These are phyloP conservation scores for Xylaria arbuscula DNA, from an alignment of 2,329 filamentous ascomycete species.

Conservation along the genomic window DNA sequence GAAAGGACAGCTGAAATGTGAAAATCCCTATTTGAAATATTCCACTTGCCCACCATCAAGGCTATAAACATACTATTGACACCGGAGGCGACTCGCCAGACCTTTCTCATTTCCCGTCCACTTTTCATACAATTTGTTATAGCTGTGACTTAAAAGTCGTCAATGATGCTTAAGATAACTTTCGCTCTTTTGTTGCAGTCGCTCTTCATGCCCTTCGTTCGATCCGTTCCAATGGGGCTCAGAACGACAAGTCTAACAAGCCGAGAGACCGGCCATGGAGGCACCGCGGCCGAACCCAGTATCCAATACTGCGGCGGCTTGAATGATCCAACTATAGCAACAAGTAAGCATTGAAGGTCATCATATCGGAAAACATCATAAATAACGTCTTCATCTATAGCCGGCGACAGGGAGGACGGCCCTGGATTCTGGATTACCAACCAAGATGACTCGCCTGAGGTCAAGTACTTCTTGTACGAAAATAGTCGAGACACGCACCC, in stretches of 20 bases:
- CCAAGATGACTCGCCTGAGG: slow-evolving; percentile 38
- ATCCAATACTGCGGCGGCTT: slow-evolving; percentile 31
- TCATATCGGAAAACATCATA: background rate
- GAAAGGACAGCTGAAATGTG: background rate
- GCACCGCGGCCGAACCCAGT: background rate
- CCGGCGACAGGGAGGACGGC: slow-evolving; percentile 39
- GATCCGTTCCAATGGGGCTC: slow-evolving; percentile 5
- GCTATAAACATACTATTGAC: background rate
- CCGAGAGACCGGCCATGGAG: background rate
- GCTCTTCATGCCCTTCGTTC: background rate
- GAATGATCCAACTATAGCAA: slow-evolving; percentile 26
- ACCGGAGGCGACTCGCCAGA: background rate
- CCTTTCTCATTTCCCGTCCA: background rate
- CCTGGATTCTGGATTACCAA: slow-evolving; percentile 45
- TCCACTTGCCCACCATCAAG: background rate
- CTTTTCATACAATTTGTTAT: background rate
- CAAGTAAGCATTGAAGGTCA: slow-evolving; percentile 26
- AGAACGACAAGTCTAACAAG: background rate
- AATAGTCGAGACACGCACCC: slow-evolving; percentile 44
- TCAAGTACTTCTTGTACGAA: slow-evolving; percentile 46
- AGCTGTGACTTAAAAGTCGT: background rate
- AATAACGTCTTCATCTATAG: slow-evolving; percentile 14
- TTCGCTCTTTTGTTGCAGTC: background rate
- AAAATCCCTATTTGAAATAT: background rate
- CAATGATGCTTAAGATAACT: slow-evolving; percentile 9